These are phyloP conservation scores for Torulaspora pretoriensis DNA, from an alignment of 1,139 yeast species.

Conservation along the genomic window DNA sequence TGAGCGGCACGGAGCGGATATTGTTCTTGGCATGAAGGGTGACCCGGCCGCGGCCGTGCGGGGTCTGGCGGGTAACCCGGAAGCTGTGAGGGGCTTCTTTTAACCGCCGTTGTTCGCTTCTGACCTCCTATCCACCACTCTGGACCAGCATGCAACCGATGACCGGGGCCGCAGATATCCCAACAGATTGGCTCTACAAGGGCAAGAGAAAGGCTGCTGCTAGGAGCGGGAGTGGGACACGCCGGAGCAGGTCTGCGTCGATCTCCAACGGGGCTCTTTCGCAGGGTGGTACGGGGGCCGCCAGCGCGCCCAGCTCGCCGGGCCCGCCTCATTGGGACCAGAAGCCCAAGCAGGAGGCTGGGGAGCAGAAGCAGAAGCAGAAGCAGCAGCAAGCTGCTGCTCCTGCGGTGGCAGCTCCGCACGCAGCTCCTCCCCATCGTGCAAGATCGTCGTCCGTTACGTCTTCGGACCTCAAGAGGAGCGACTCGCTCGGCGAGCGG, in stretches of 20 bases:
- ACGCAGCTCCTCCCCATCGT: not conserved
- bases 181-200: constrained; percentile 36
- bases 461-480: constrained; percentile 16
- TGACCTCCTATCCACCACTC: not conserved
- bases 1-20: too few relatives aligned
- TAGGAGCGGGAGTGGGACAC: constrained; percentile 1
- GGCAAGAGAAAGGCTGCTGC: constrained; percentile 18
- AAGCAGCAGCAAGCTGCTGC: not conserved
- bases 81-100: constrained; percentile 1
- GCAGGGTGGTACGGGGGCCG: not conserved
- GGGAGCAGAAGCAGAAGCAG: constrained; percentile 2
- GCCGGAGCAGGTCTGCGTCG: constrained; percentile 10
- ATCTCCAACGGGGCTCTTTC: constrained; percentile 14
- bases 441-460: constrained; percentile 13
- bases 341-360: not conserved
- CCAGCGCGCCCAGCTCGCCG: not conserved
- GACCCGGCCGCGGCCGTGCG: not conserved
- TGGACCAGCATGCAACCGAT: not conserved
- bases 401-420: not conserved
- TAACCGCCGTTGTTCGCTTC: constrained; percentile 6
- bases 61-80: constrained; percentile 2
- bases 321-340: not conserved
- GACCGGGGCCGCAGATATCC: constrained; percentile 30
- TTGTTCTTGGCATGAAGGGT: not conserved
- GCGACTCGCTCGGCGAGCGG: constrained; percentile 16